These are phyloP conservation scores for Chimonanthus salicifolius DNA, from an alignment of 164 flowering plant genomes.

Conservation along the genomic window DNA sequence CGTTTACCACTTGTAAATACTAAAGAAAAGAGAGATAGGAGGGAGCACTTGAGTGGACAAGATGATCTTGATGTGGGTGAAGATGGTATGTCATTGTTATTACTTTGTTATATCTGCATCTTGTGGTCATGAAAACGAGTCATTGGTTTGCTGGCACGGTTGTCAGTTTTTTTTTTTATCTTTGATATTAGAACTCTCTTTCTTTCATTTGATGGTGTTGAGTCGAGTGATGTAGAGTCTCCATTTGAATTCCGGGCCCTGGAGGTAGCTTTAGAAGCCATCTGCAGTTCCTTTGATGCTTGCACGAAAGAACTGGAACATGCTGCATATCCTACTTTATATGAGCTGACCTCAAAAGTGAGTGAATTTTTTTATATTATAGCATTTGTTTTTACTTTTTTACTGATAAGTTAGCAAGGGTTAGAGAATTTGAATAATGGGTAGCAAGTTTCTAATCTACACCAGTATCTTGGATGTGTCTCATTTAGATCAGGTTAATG, in stretches of 20 bases:
- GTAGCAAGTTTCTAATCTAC: no score
- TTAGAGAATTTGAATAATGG: no score
- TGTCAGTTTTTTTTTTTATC: background rate
- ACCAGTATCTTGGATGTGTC: no score
- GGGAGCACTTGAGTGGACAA: slow-evolving; percentile 38
- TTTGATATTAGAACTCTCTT: background rate
- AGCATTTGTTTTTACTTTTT: background rate
- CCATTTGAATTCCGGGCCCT: slow-evolving; percentile 96
- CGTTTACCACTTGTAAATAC: slow-evolving; percentile 46
- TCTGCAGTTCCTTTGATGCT: slow-evolving; percentile 89
- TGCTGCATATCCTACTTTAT: slow-evolving; percentile 92
- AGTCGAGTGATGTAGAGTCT: slow-evolving; percentile 48
- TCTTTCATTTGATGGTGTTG: slow-evolving; percentile 1
- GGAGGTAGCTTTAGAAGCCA: slow-evolving; percentile 91
- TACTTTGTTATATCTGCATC: background rate
- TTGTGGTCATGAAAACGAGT: background rate
- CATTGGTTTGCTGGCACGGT: background rate
- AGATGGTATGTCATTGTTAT: slow-evolving; percentile 41
- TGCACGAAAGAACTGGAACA: slow-evolving; percentile 84
- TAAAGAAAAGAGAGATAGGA: slow-evolving; percentile 42
- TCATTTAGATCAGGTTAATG: no score
- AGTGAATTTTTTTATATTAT: background rate
- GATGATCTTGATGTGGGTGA: slow-evolving; percentile 57
- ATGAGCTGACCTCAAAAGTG: slow-evolving; percentile 90
- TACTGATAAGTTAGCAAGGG: background rate